Evolutionary conservation across 2,329 filamentous ascomycete species (phyloP).

Genomic region (Aspergillus clavatus): DNA sequence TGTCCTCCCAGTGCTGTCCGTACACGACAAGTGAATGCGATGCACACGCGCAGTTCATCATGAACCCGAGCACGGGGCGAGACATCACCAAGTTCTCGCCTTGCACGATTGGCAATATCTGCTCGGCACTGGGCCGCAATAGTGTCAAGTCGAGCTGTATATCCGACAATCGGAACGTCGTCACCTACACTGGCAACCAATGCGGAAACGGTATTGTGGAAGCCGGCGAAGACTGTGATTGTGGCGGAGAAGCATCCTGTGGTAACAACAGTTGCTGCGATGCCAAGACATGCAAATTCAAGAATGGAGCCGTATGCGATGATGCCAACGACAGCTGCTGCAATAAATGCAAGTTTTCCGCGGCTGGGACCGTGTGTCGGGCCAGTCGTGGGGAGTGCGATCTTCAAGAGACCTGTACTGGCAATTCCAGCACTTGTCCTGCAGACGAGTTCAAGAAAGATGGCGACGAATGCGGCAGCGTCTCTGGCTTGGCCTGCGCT

Average conservation of each 20-base stretch:
- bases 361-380: conserved; percentile 70
- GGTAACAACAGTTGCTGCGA: conserved; percentile 77
- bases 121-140: conserved; percentile 72
- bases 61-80: conserved; percentile 82
- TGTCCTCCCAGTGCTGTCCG: conserved; percentile 72
- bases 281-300: conserved; percentile 80
- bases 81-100: conserved; percentile 76
- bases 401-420: conserved; percentile 76
- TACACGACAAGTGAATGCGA: conserved; percentile 64
- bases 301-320: conserved; percentile 67
- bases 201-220: conserved; percentile 98
- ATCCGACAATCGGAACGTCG: conserved; percentile 77
- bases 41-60: conserved; percentile 76
- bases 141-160: conserved; percentile 74
- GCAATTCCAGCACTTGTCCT: conserved; percentile 68
- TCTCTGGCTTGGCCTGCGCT: conserved; percentile 65
- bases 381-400: conserved; percentile 76
- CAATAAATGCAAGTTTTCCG: conserved; percentile 39
- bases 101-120: conserved; percentile 91
- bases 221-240: conserved; percentile 90
- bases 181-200: conserved; percentile 73
- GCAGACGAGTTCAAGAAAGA: conserved; percentile 64
- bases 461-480: conserved; percentile 64
- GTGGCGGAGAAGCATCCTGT: conserved; percentile 71
- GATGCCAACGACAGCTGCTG: conserved; percentile 48